Evolutionary conservation across 768 basidiomycete species (phyloP).

Genomic region (Phanerochaete carnosa): DNA sequence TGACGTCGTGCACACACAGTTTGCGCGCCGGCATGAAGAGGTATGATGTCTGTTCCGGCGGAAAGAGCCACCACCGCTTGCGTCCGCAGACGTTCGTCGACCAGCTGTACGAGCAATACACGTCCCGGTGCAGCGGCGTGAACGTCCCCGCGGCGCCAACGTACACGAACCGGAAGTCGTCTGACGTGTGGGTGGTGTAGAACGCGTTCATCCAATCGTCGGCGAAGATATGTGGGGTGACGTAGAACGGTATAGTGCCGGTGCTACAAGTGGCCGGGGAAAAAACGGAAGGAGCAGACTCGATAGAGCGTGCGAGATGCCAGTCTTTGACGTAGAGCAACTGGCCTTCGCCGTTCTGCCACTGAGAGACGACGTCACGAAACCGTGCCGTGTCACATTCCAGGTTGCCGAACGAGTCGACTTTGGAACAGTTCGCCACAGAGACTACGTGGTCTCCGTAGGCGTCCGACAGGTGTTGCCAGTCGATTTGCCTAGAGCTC

Average conservation of each 20-base stretch:
- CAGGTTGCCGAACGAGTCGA: constrained; percentile 23
- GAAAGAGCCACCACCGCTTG: constrained; percentile 29
- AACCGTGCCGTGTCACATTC: constrained; percentile 17
- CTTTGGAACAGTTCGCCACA: constrained; percentile 23
- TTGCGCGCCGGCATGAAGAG: constrained; percentile 19
- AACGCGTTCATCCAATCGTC: constrained; percentile 31
- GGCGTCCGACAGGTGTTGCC: constrained; percentile 13
- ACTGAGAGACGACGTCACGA: constrained; percentile 19
- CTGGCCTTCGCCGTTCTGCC: constrained; percentile 16
- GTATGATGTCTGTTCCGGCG: constrained; percentile 20
- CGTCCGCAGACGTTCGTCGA: constrained; percentile 26
- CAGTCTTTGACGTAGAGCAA: constrained; percentile 28
- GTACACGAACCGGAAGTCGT: constrained; percentile 30
- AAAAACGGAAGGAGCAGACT: no score
- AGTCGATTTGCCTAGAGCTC: constrained; percentile 13
- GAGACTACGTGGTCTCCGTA: constrained; percentile 21
- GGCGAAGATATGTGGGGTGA: constrained; percentile 23
- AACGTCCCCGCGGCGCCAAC: constrained; percentile 24
- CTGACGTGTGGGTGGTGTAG: constrained; percentile 22
- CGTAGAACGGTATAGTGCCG: constrained; percentile 15
- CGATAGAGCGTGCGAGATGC: constrained; percentile 23
- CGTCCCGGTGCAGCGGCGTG: constrained; percentile 28
- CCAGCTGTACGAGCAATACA: constrained; percentile 29
- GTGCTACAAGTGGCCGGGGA: no score
- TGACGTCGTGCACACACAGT: constrained; percentile 19